phyloP scores from a whole-genome alignment of 1,139 yeast genomes.

The Pneumocystis jirovecii region DNA sequence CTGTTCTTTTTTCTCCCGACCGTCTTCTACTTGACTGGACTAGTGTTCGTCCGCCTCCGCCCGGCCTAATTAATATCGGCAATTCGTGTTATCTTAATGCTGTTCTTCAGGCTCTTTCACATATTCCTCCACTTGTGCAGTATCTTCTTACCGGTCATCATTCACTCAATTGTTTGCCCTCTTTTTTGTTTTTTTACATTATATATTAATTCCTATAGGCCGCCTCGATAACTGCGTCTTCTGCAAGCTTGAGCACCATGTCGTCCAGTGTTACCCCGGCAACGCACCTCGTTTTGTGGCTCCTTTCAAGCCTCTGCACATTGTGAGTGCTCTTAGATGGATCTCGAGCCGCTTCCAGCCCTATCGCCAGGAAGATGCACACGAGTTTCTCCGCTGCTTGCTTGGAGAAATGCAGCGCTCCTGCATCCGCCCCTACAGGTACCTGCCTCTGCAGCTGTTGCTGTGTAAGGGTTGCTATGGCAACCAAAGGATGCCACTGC shows the following conservation, averaged over 20 bases:
- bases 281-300: conserved; percentile 6
- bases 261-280: conserved; percentile 7
- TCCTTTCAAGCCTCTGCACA: conserved; percentile 9
- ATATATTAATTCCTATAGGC: too few relatives aligned
- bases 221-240: conserved; percentile 11
- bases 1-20: conserved; percentile 20
- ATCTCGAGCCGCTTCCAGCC: conserved; percentile 14
- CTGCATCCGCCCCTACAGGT: conserved; percentile 4
- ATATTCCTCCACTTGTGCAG: conserved; percentile 80
- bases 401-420: conserved; percentile 17
- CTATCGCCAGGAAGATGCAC: conserved; percentile 72
- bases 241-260: conserved; percentile 11
- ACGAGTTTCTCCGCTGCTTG: conserved; percentile 47
- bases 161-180: conserved; percentile 3
- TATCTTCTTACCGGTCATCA: conserved; percentile 50
- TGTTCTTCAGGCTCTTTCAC: conserved; percentile 79
- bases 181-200: too few relatives aligned
- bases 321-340: conserved; percentile 7
- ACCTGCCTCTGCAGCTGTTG: too few relatives aligned
- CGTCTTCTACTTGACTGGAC: conserved; percentile 41
- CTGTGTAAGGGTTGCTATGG: too few relatives aligned
- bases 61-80: conserved; percentile 78
- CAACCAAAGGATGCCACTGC: too few relatives aligned
- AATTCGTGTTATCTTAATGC: conserved; percentile 95
- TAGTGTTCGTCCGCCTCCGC: conserved; percentile 33